Percentiles rank a stretch among this genome's conserved stretches.
Conservation (phyloP, 768 basidiomycete species). For the Pilatotrama ljubarskyi region DNA sequence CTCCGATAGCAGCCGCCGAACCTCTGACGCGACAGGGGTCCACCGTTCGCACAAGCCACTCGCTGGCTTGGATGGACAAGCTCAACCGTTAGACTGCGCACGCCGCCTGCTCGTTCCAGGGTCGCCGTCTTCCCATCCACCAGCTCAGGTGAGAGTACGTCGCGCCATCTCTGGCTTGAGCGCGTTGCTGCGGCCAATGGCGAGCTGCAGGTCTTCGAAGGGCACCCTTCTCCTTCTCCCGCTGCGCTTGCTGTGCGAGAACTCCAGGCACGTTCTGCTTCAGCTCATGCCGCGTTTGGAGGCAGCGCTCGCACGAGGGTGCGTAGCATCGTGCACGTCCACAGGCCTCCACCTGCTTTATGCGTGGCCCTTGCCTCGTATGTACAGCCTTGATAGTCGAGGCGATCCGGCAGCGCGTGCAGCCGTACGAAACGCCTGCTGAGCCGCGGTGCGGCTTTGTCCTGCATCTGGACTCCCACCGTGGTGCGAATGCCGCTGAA, state of each 20-base stretch:
- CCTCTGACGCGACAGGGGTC: neutral
- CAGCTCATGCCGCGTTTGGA: neutral
- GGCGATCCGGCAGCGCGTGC: neutral
- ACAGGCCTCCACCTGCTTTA: constrained; percentile 7
- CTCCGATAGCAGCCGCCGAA: neutral
- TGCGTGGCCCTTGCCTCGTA: constrained; percentile 13
- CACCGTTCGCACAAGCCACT: neutral
- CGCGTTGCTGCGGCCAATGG: constrained; percentile 4
- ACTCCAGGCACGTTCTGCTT: constrained; percentile 8
- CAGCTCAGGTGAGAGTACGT: constrained; percentile 10
- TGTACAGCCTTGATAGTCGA: constrained; percentile 6
- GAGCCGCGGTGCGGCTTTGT: neutral
- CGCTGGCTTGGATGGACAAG: neutral
- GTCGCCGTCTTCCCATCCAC: constrained; percentile 4
- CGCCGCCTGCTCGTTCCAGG: constrained; percentile 2
- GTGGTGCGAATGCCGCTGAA: constrained; percentile 8
- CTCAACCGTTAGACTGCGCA: constrained; percentile 21
- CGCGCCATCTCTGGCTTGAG: neutral
- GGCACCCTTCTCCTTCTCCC: constrained; percentile 2
- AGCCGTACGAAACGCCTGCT: constrained; percentile 1
- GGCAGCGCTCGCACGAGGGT: neutral
- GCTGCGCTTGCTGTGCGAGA: constrained; percentile 14
- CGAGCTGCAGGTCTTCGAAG: neutral
- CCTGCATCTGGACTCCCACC: constrained; percentile 1
- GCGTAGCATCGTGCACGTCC: neutral